These are phyloP conservation scores for Microsporum canis DNA, from an alignment of 2,329 filamentous ascomycete genomes.

Conservation along the genomic window DNA sequence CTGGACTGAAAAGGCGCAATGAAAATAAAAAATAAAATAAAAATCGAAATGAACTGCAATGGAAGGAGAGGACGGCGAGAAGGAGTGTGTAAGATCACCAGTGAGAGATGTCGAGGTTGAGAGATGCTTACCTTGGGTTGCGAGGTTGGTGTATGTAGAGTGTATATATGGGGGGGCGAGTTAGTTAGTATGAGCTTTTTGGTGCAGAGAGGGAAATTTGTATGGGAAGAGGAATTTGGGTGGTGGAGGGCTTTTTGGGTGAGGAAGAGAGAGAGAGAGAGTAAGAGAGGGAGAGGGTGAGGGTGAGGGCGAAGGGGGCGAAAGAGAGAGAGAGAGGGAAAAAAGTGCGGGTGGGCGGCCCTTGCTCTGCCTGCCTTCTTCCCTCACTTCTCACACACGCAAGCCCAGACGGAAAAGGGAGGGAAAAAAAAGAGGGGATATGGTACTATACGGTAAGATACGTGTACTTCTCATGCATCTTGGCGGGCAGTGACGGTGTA, in stretches of 20 bases:
- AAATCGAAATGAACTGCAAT: not conserved
- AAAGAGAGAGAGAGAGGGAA: constrained; percentile 16
- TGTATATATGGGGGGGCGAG: constrained; percentile 21
- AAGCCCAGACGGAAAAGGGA: not conserved
- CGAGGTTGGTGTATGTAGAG: constrained; percentile 23
- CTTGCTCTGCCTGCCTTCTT: not conserved
- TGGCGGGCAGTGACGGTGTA: not conserved
- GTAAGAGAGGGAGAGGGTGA: constrained; percentile 24
- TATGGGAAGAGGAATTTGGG: constrained; percentile 25
- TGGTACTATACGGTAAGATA: not conserved
- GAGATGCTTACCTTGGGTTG: too few relatives aligned
- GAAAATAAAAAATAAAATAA: not conserved
- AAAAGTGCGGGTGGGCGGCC: not conserved
- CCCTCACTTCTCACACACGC: not conserved
- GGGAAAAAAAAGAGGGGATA: not conserved
- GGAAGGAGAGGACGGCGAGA: not conserved
- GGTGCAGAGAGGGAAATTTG: constrained; percentile 18
- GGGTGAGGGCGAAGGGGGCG: constrained; percentile 22
- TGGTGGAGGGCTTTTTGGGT: constrained; percentile 19
- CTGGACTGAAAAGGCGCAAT: not conserved
- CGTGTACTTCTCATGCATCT: not conserved
- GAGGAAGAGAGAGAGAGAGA: constrained; percentile 22
- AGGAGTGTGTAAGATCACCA: not conserved
- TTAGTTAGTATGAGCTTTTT: constrained; percentile 3
- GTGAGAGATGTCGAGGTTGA: too few relatives aligned